Base-by-base conservation (phyloP, 1,139 yeast genomes). In the Scheffersomyces illinoinensis region DNA sequence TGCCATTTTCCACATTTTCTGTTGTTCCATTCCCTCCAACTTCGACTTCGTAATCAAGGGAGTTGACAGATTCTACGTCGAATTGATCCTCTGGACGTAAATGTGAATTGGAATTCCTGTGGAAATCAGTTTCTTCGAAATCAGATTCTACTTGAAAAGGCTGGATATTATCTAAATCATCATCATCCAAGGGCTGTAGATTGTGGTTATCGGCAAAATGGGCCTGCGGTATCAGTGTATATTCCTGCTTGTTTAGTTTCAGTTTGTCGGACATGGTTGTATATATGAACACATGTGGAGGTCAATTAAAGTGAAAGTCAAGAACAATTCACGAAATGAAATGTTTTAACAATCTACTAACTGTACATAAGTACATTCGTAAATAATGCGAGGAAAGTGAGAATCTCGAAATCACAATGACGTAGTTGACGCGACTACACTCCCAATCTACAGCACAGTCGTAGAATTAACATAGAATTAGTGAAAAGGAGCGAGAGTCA, bases 61-160 rank as follows among this genome's bases (percentile, higher is more conserved):
- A 63, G 6, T 64, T 68, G 49, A 75, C 56, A 7, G 74, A 68
- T 48, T 69, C 67, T 14, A 72, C 67, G 56, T 76, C 79, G 58
- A 72, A 66, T 48, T 71, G 72, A 17, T 56, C 54, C 43, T 17
- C 19, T 69, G 71, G n/a, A 58, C 58, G 17, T 54, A 49, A 5
- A 53, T n/a, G 5, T 24, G 26, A 12, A 52, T 59, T 14, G 53
- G 58, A 12, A 62, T 64, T 21, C 57, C 55, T 43, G 53, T 56
- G 19, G 55, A 49, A 46, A 55, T 56, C 18, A 50, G 50, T 8
- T 47, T 53, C 39, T 26, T 26, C 33, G 17, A 52, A 52, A 21
- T 20, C 33, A 17, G 8, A 18, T 5, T 21, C 33, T 26, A 10
- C 17, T 26, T 21, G 43, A 5, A 52, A 52, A 52, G 18, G 12